Conservation (phyloP, 1,284 basidiomycete species). For the Austropuccinia psidii region DNA sequence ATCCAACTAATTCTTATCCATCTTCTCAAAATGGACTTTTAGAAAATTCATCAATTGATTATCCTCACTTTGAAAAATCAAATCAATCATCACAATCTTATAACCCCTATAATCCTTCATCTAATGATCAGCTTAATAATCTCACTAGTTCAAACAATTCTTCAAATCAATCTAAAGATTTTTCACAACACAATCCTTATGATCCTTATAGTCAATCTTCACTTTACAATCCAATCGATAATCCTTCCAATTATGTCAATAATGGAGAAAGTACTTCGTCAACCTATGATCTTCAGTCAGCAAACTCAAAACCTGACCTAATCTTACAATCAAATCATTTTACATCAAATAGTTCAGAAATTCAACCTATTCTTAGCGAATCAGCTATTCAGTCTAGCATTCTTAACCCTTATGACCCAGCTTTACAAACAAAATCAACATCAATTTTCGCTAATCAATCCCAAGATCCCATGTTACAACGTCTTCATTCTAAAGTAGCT, state of each 20-base stretch:
- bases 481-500: conserved; percentile 8
- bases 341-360: neutral
- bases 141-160: no score
- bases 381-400: neutral
- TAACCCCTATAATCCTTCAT: no score
- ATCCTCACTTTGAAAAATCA: no score
- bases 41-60: no score
- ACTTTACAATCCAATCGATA: conserved; percentile 4
- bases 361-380: neutral
- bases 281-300: neutral
- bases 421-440: neutral
- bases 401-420: conserved; percentile 9
- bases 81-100: no score
- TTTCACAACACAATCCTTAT: no score
- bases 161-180: no score
- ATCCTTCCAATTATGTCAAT: neutral
- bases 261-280: neutral
- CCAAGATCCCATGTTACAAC: conserved; percentile 28
- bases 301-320: neutral
- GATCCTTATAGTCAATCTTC: neutral
- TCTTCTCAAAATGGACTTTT: no score
- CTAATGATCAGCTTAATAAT: no score
- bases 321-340: neutral
- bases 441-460: neutral
- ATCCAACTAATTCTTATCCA: no score